Evolutionary conservation across 306 rosid genomes (phyloP).

Genomic region (Pachyrhizus erosus): DNA sequence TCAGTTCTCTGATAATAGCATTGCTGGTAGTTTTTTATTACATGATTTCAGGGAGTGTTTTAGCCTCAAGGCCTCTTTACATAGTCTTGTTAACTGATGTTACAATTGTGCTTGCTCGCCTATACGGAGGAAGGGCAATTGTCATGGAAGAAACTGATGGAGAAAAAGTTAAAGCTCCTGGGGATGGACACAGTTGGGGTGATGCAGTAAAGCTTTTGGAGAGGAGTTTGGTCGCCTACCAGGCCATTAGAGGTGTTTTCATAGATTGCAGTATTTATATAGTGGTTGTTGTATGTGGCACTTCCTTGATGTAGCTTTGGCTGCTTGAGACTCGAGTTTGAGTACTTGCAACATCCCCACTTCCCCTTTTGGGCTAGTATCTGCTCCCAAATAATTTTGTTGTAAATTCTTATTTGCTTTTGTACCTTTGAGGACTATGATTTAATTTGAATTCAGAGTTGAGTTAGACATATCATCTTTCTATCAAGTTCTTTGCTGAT

Average conservation of each 20-base stretch:
- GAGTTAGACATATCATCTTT: constrained; percentile 14
- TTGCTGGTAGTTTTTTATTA: constrained; percentile 61
- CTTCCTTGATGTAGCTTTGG: constrained; percentile 56
- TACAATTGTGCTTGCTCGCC: constrained; percentile 60
- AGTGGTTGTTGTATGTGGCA: constrained; percentile 73
- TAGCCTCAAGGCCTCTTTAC: constrained; percentile 72
- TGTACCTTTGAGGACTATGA: constrained; percentile 21
- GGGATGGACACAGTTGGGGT: constrained; percentile 60
- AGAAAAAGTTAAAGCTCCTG: constrained; percentile 37
- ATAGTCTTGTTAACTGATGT: constrained; percentile 68
- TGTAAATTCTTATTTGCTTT: constrained; percentile 39
- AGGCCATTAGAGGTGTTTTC: constrained; percentile 73
- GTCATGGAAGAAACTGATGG: constrained; percentile 47
- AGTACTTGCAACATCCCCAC: not conserved
- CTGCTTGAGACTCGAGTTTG: not conserved
- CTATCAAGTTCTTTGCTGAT: not conserved
- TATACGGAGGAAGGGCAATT: constrained; percentile 48
- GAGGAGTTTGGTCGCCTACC: constrained; percentile 84
- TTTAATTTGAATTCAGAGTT: constrained; percentile 35
- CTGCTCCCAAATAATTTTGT: constrained; percentile 41
- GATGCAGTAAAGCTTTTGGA: constrained; percentile 78
- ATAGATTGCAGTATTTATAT: constrained; percentile 79
- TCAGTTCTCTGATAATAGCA: constrained; percentile 62
- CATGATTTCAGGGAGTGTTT: constrained; percentile 51
- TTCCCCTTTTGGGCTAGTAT: constrained; percentile 12